Conservation (phyloP, 805 yeast genomes). For the Hanseniaspora occidentalis region DNA sequence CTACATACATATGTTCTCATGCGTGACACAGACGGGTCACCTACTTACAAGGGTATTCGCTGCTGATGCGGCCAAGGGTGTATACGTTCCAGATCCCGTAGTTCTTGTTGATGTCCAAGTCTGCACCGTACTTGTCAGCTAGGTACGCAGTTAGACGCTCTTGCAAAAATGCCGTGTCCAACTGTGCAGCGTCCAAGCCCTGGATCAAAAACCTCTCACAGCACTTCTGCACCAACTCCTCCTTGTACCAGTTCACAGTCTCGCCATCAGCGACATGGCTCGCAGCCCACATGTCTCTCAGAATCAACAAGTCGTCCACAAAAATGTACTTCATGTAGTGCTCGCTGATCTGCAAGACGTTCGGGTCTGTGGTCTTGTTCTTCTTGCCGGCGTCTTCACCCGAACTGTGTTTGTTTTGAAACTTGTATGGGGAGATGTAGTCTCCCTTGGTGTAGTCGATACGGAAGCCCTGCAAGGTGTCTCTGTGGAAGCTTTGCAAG, state of each 20-base stretch:
- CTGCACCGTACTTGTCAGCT: neutral
- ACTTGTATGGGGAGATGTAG: neutral
- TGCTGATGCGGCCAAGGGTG: neutral
- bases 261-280: neutral
- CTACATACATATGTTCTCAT: neutral
- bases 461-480: neutral
- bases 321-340: neutral
- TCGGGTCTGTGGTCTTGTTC: too few species aligned
- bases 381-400: too few species aligned
- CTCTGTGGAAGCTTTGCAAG: neutral
- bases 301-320: neutral
- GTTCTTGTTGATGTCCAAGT: neutral
- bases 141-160: neutral
- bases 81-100: constrained; percentile 1
- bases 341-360: neutral
- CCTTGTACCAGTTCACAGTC: neutral
- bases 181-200: too few species aligned
- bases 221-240: neutral
- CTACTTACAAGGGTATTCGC: too few species aligned
- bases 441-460: neutral
- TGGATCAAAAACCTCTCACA: neutral
- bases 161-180: neutral
- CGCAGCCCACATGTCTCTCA: neutral
- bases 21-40: too few species aligned
- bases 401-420: too few species aligned